Conservation (phyloP, 768 basidiomycete genomes). For the Daedaleopsis sinensis region DNA sequence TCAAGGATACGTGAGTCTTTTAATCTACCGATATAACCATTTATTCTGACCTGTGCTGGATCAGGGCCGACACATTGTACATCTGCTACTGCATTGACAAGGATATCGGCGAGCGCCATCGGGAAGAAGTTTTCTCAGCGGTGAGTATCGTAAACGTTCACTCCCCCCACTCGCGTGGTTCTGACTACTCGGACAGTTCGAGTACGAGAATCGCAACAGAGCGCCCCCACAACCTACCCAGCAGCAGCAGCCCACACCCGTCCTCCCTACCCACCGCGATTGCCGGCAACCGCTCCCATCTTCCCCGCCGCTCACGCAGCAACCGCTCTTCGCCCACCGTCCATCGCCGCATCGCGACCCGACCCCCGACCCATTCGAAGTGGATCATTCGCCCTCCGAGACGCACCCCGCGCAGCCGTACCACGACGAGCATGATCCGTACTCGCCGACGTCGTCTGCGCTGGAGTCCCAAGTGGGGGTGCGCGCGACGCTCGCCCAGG, state of each 20-base stretch:
- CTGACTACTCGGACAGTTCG: slow-evolving; percentile 34
- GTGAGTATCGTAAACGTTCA: slow-evolving; percentile 39
- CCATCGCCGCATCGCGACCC: slow-evolving; percentile 18
- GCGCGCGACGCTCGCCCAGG: slow-evolving; percentile 15
- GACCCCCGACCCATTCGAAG: slow-evolving; percentile 34
- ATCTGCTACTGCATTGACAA: slow-evolving; percentile 70
- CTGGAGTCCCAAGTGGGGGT: slow-evolving; percentile 20
- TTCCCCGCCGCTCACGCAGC: slow-evolving; percentile 18
- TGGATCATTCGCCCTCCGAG: slow-evolving; percentile 18
- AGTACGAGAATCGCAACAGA: slow-evolving; percentile 38
- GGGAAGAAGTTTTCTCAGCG: slow-evolving; percentile 56
- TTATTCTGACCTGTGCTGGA: not conserved
- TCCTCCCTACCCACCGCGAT: not conserved
- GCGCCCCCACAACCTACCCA: slow-evolving; percentile 3
- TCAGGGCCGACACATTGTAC: slow-evolving; percentile 65
- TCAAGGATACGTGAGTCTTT: slow-evolving; percentile 67
- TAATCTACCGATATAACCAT: not conserved
- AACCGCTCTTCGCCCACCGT: slow-evolving; percentile 19
- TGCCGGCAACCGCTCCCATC: slow-evolving; percentile 13
- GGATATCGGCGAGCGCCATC: slow-evolving; percentile 51
- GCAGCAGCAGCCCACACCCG: slow-evolving; percentile 2
- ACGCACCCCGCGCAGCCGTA: not conserved
- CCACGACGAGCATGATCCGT: slow-evolving; percentile 19
- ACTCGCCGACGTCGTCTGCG: slow-evolving; percentile 24
- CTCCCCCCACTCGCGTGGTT: not conserved